Conservation (phyloP, 2,329 filamentous ascomycete genomes). For the Botryotinia globosa region DNA sequence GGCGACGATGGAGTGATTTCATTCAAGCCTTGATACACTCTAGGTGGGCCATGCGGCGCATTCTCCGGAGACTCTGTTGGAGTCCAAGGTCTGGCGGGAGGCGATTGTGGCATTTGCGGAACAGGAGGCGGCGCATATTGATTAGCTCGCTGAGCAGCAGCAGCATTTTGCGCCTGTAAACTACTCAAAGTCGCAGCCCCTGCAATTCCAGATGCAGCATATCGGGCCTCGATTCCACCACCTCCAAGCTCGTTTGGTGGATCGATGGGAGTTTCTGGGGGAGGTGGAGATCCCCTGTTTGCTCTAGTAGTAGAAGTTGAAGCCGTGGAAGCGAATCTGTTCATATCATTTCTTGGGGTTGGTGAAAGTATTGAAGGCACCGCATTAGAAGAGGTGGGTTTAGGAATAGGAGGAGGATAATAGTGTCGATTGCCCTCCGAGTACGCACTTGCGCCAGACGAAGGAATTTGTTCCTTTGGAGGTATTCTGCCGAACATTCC, state of each 20-base stretch:
- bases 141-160: slow-evolving; percentile 75
- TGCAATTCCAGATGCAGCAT: slow-evolving; percentile 86
- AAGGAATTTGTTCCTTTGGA: slow-evolving; percentile 36
- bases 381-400: slow-evolving; percentile 27
- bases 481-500: slow-evolving; percentile 67
- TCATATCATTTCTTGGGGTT: slow-evolving; percentile 46
- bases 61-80: slow-evolving; percentile 87
- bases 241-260: slow-evolving; percentile 68
- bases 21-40: slow-evolving; percentile 83
- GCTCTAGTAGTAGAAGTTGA: slow-evolving; percentile 92
- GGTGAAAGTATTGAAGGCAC: slow-evolving; percentile 33
- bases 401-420: slow-evolving; percentile 54
- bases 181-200: slow-evolving; percentile 79
- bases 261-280: slow-evolving; percentile 84
- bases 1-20: slow-evolving; percentile 52
- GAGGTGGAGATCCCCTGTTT: slow-evolving; percentile 87
- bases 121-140: slow-evolving; percentile 63
- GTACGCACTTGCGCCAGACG: slow-evolving; percentile 26
- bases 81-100: slow-evolving; percentile 73
- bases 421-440: slow-evolving; percentile 41
- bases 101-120: slow-evolving; percentile 39
- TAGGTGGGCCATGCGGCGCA: slow-evolving; percentile 84
- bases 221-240: slow-evolving; percentile 85
- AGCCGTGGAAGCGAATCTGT: slow-evolving; percentile 73
- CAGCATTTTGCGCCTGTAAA: slow-evolving; percentile 70